A percentile compares a stretch with the other conserved stretches of the same genome.
Evolutionary conservation across 768 basidiomycete genomes (phyloP).

Genomic region (Lactifluus hygrophoroides): DNA sequence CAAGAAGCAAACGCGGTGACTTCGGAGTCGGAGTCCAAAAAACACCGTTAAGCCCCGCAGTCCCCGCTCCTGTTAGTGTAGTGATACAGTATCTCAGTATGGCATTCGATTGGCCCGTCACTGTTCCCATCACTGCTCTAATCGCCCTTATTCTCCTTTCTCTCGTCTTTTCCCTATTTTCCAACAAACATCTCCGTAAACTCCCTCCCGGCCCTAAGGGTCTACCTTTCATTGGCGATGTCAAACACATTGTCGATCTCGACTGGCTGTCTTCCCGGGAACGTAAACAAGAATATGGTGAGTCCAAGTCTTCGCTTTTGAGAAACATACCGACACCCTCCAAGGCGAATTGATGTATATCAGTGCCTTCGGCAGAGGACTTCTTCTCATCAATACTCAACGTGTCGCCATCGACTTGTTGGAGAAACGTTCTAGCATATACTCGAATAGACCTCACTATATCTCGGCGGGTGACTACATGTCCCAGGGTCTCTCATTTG

Average conservation of each 20-base stretch:
- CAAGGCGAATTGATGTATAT: conserved; percentile 27
- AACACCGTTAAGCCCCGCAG: too few relatives aligned
- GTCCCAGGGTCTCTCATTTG: too few relatives aligned
- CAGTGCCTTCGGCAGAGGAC: conserved; percentile 23
- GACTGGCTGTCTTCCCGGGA: neutral
- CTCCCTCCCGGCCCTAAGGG: neutral
- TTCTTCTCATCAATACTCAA: conserved; percentile 28
- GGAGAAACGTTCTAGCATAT: too few relatives aligned
- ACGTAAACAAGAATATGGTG: neutral
- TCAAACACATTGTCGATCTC: neutral
- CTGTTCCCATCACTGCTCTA: too few relatives aligned
- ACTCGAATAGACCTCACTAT: too few relatives aligned
- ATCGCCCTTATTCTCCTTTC: neutral
- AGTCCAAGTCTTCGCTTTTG: neutral
- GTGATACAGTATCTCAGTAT: too few relatives aligned
- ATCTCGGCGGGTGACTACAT: too few relatives aligned
- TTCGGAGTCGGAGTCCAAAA: too few relatives aligned
- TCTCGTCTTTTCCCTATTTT: neutral
- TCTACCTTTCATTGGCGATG: neutral
- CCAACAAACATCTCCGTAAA: neutral
- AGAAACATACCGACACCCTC: neutral
- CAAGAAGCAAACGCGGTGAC: too few relatives aligned
- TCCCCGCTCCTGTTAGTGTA: too few relatives aligned
- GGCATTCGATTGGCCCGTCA: too few relatives aligned
- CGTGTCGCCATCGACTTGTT: too few relatives aligned